A percentile compares a stretch with the other conserved stretches of the same genome.
phyloP scores from a whole-genome alignment of 2,329 filamentous ascomycete genomes.

The Fusarium euwallaceae region DNA sequence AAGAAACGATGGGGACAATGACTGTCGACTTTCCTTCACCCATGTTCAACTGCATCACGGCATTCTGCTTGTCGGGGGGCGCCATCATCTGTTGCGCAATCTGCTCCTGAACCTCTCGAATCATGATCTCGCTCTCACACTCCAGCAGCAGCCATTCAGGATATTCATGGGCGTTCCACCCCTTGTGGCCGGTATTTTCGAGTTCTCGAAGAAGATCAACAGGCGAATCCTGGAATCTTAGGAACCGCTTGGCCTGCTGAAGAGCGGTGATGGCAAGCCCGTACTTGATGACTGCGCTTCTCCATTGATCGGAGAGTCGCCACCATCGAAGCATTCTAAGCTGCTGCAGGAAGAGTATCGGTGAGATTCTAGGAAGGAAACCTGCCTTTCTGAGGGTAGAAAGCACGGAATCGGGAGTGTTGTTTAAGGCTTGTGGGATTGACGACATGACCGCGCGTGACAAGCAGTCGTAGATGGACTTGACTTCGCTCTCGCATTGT shows the following conservation, averaged over 20 bases:
- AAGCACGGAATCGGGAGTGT: not conserved
- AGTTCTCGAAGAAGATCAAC: slow-evolving; percentile 59
- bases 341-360: slow-evolving; percentile 52
- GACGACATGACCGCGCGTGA: not conserved
- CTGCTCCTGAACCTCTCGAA: slow-evolving; percentile 70
- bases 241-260: slow-evolving; percentile 59
- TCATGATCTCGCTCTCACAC: slow-evolving; percentile 71
- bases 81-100: slow-evolving; percentile 70
- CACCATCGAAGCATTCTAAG: slow-evolving; percentile 48
- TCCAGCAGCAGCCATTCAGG: slow-evolving; percentile 76
- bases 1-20: slow-evolving; percentile 74
- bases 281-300: slow-evolving; percentile 53
- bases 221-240: slow-evolving; percentile 40
- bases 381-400: not conserved
- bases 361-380: slow-evolving; percentile 47
- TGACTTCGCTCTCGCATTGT: not conserved
- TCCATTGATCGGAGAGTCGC: slow-evolving; percentile 51
- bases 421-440: not conserved
- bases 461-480: not conserved
- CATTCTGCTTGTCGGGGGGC: slow-evolving; percentile 56
- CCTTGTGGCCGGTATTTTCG: slow-evolving; percentile 64
- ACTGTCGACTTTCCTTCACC: slow-evolving; percentile 78
- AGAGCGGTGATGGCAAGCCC: slow-evolving; percentile 55
- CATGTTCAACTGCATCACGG: slow-evolving; percentile 78
- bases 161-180: slow-evolving; percentile 64